Conservation (phyloP, 768 basidiomycete genomes). For the Melanogaster broomeanus region DNA sequence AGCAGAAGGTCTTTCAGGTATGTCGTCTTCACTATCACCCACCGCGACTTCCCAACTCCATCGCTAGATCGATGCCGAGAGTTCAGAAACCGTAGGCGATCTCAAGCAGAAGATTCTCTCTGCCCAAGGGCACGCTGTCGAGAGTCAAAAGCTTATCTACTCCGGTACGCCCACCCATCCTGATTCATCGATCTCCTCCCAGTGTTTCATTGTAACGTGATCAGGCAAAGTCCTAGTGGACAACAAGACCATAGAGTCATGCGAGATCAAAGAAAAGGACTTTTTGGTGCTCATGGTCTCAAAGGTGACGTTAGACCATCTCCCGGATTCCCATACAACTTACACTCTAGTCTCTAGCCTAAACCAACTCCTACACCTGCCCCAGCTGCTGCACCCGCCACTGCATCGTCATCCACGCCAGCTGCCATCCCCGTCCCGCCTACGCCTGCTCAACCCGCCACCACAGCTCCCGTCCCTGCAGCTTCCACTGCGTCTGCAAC, state of each 20-base stretch:
- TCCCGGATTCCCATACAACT: conserved; percentile 2
- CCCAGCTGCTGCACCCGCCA: conserved; percentile 25
- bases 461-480: conserved; percentile 38
- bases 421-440: conserved; percentile 28
- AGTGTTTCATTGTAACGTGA: conserved; percentile 4
- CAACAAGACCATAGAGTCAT: conserved; percentile 83
- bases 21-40: conserved; percentile 1
- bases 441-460: conserved; percentile 32
- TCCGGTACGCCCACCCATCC: conserved; percentile 57
- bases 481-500: conserved; percentile 35
- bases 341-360: conserved; percentile 40
- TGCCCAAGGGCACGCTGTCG: conserved; percentile 70
- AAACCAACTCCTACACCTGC: conserved; percentile 43
- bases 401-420: conserved; percentile 34
- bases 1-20: conserved; percentile 89
- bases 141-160: conserved; percentile 91
- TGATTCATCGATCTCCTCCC: conserved; percentile 4
- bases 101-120: conserved; percentile 86
- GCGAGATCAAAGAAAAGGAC: conserved; percentile 96
- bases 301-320: conserved; percentile 59
- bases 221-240: conserved; percentile 91
- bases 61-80: conserved; percentile 74
- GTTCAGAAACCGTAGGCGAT: conserved; percentile 67
- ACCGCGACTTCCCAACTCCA: neutral
- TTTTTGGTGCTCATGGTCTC: conserved; percentile 99